Evolutionary conservation across 257 asterid species (phyloP), one percentile per base, ranked within the genome.

Genomic region (Gynochthodes officinalis): DNA sequence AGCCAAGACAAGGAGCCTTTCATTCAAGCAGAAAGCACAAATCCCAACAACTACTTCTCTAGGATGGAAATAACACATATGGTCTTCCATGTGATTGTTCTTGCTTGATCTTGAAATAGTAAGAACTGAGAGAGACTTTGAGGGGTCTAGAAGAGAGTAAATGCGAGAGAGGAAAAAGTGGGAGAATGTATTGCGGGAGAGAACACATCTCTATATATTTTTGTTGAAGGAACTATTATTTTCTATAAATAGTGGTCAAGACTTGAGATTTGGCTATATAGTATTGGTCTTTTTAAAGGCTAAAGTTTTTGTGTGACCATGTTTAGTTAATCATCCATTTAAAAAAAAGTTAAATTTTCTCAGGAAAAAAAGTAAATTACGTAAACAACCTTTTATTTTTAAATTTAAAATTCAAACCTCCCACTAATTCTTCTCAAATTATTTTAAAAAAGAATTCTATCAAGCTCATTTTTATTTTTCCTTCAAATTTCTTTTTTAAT

Each of bases 21-120:
- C 91, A 71, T 87, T 81, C 84, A 92, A 79, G 80, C 98, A 92
- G 66, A 87, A 73, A 25, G 93, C 92, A 74, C 97, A 92, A 9
- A 92, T 84, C 8, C 98, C 98, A 2, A 92, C 62, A 0, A 90
- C 86, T 55, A 69, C 46, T 13, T 85, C 90, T 54, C 71, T 77
- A 1, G 96, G 92, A 77, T 92, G 97, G 64, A 87, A 85, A 79
- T 69, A 79, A 77, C 96, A 91, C 73, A 53, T 76, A 19, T 79
- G 72, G 21, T 66, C 87, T 43, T 84, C 83, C 63, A 46, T 81
- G 59, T 30, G 44, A 19, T 73, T 81, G 35, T 75, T 76, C 86
- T 78, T 82, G 62, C n/a, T 50, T 25, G 28, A 63, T 35, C 50
- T 39, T 19, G 30, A 19, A 59, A 35, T 32, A 30, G 65, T 1